These are phyloP conservation scores for Thermothielavioides terrestris DNA, from an alignment of 495 filamentous ascomycete genomes.

Conservation along the genomic window DNA sequence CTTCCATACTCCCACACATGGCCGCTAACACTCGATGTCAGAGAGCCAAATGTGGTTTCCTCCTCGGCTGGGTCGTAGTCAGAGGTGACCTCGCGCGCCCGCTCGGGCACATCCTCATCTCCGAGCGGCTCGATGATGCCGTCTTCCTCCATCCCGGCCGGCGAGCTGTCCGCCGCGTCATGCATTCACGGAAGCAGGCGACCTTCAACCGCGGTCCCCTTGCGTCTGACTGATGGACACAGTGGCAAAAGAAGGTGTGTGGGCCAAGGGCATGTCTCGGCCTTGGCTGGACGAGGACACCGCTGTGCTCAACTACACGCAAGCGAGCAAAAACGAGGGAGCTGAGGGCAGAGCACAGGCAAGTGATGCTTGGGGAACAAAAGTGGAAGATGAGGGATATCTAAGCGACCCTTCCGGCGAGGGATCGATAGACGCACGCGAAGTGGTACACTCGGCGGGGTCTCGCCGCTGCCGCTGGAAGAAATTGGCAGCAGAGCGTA, in stretches of 20 bases:
- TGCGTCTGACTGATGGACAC: background rate
- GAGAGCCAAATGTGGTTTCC: slow-evolving; percentile 23
- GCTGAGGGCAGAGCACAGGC: background rate
- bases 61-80: slow-evolving; percentile 24
- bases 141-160: slow-evolving; percentile 20
- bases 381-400: too few species aligned
- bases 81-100: slow-evolving; percentile 19
- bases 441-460: background rate
- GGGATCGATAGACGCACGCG: too few species aligned
- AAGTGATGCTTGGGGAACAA: too few species aligned
- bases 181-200: slow-evolving; percentile 1
- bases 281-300: background rate
- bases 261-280: background rate
- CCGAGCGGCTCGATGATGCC: slow-evolving; percentile 15
- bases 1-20: slow-evolving; percentile 33
- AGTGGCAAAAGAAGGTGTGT: background rate
- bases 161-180: background rate
- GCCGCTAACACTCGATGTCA: slow-evolving; percentile 27
- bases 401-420: too few species aligned
- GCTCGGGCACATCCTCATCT: slow-evolving; percentile 10
- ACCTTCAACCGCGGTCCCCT: background rate
- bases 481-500: background rate
- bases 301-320: too few species aligned
- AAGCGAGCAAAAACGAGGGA: background rate
- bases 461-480: background rate